These are phyloP conservation scores for Aspergillus sparsus DNA, from an alignment of 495 filamentous ascomycete genomes.

Conservation along the genomic window DNA sequence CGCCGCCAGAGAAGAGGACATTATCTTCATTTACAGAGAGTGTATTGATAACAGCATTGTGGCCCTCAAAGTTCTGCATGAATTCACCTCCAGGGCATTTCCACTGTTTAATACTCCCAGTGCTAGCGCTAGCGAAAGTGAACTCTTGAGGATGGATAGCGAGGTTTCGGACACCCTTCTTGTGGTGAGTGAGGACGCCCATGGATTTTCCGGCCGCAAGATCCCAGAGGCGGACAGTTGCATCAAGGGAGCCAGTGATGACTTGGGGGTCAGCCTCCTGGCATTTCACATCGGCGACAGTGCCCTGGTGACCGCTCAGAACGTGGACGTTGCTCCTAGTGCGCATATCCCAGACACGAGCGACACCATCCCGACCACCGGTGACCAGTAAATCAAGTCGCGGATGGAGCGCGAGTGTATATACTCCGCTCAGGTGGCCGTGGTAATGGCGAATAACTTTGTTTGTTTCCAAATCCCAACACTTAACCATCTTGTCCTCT, in stretches of 20 bases:
- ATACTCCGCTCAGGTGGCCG: conserved; percentile 94
- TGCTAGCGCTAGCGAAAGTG: conserved; percentile 91
- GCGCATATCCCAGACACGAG: conserved; percentile 98
- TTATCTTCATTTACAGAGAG: conserved; percentile 93
- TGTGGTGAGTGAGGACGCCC: conserved; percentile 96
- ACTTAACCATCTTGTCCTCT: conserved; percentile 99
- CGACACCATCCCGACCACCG: conserved; percentile 91
- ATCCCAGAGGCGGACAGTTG: conserved; percentile 94
- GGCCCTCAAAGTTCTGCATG: conserved; percentile 99
- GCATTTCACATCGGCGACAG: conserved; percentile 83
- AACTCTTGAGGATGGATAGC: conserved; percentile 89
- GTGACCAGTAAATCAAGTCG: conserved; percentile 94
- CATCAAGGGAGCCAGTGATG: conserved; percentile 86
- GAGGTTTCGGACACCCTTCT: conserved; percentile 90
- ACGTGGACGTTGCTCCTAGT: conserved; percentile 95
- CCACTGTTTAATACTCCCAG: conserved; percentile 97
- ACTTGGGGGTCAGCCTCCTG: conserved; percentile 97
- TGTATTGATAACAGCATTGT: conserved; percentile 95
- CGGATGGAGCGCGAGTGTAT: conserved; percentile 86
- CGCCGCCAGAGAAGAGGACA: conserved; percentile 90
- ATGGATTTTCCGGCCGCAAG: conserved; percentile 94
- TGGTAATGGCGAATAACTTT: conserved; percentile 99
- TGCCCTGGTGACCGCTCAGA: conserved; percentile 83
- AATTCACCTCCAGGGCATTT: conserved; percentile 97
- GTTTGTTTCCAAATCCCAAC: conserved; percentile 98